Base-by-base conservation (phyloP, 257 asterid genomes). In the Dorcoceras hygrometricum region DNA sequence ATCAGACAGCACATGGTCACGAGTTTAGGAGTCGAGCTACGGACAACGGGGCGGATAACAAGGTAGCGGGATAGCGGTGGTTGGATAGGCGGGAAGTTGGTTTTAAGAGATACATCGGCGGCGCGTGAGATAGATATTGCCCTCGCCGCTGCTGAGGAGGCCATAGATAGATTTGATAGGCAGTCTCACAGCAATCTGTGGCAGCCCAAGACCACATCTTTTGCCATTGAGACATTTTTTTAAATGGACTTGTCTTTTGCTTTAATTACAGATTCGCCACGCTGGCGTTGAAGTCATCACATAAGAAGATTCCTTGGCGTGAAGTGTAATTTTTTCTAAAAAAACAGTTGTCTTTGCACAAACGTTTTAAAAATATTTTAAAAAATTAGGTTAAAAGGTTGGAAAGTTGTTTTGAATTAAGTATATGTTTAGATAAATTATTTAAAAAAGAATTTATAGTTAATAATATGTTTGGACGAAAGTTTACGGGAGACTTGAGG, bases 61-160 rank as follows among this genome's bases (percentile, higher is more conserved):
- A 80, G 82, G 82, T 62, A 78, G 78, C 23, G 73, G 58, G 82
- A 43, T 28, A 76, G 71, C 59, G 75, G 73, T 54, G 75, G 59
- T 57, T 73, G 88, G 29, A 74, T 78, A 48, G 82, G 78, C 36
- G 66, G 67, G 28, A 67, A 64, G 54, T 74, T 51, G 6, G 82
- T 65, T 50, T 76, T 79, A 65, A 74, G 76, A 23, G 91, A 82
- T 3, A 80, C 78, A 73, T 82, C 79, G 66, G 90, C 70, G 82
- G 83, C 79, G 59, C 86, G 80, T 55, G 91, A 88, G 71, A 75
- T 56, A 58, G 79, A 72, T 66, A 84, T 75, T 23, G 81, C 83
- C 76, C 82, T 78, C 59, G 85, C 84, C 61, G 90, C 78, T 14
- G 90, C 76, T 12, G 95, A 80, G 72, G 74, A 81, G 16, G 90